Percentiles rank a stretch among this genome's conserved stretches.
phyloP scores from a whole-genome alignment of 2,329 filamentous ascomycete genomes.

The Exophiala calicioides region DNA sequence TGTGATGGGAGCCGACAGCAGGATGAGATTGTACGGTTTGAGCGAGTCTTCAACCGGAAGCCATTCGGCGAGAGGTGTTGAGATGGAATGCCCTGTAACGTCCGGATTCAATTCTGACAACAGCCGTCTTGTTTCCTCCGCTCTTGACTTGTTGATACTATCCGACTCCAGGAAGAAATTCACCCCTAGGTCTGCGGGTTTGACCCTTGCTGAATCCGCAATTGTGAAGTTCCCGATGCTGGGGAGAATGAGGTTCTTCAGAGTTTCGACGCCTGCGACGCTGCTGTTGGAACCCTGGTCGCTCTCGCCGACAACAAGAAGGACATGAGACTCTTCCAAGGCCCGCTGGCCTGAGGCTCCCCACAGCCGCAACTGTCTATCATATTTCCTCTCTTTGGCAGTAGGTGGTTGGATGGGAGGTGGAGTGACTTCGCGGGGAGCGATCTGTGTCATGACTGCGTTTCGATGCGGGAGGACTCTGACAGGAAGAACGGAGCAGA shows the following conservation, averaged over 20 bases:
- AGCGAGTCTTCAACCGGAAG: conserved; percentile 42
- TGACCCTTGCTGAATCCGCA: conserved; percentile 75
- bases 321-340: conserved; percentile 85
- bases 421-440: conserved; percentile 38
- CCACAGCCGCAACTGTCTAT: conserved; percentile 93
- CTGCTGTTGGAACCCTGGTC: conserved; percentile 29
- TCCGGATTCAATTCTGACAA: conserved; percentile 90
- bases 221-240: conserved; percentile 92
- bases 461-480: background rate
- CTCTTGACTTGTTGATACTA: conserved; percentile 73
- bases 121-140: conserved; percentile 73
- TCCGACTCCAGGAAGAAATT: conserved; percentile 93
- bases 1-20: conserved; percentile 62
- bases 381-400: conserved; percentile 76
- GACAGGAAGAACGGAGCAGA: background rate
- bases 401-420: conserved; percentile 55
- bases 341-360: conserved; percentile 88
- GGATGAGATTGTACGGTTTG: conserved; percentile 58
- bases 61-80: conserved; percentile 43
- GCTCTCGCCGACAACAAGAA: conserved; percentile 71
- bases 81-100: conserved; percentile 72
- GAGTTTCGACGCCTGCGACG: conserved; percentile 81
- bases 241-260: conserved; percentile 96
- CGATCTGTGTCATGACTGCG: conserved; percentile 24
- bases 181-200: conserved; percentile 80